A percentile compares a stretch with the other conserved stretches of the same genome.
phyloP scores from a whole-genome alignment of 805 yeast species.

The Pichia thaimueangensis region DNA sequence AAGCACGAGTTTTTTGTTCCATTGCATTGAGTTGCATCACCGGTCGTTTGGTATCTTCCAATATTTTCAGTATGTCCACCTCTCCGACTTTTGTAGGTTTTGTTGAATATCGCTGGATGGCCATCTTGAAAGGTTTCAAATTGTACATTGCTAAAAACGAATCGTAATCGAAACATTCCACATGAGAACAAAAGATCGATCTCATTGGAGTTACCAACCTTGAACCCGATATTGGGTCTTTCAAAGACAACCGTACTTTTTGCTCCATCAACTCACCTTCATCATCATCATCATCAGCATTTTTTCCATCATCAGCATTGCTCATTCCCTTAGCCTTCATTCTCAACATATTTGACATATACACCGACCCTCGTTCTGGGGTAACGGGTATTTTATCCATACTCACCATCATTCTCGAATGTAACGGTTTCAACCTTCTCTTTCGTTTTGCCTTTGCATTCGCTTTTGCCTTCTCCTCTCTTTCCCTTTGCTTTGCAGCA shows the following conservation, averaged over 20 bases:
- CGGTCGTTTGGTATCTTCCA: conserved; percentile 24
- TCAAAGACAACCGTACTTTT: conserved; percentile 25
- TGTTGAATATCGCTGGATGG: conserved; percentile 15
- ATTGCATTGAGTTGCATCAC: conserved; percentile 18
- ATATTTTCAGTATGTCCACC: conserved; percentile 18
- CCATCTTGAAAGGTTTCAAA: conserved; percentile 24
- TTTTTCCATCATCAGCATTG: no score
- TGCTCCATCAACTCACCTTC: conserved; percentile 29
- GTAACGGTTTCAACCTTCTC: conserved; percentile 10
- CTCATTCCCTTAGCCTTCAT: no score
- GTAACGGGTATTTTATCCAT: conserved; percentile 12
- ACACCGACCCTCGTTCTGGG: background rate
- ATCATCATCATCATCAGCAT: conserved; percentile 10
- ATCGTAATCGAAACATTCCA: conserved; percentile 31
- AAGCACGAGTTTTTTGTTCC: conserved; percentile 20
- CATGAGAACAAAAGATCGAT: conserved; percentile 29
- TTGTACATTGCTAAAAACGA: conserved; percentile 27
- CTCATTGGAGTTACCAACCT: conserved; percentile 27
- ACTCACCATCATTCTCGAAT: conserved; percentile 13
- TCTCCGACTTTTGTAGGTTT: conserved; percentile 14
- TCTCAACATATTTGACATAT: no score
- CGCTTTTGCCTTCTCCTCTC: background rate
- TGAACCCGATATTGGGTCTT: conserved; percentile 30
- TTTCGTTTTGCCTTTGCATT: conserved; percentile 5
- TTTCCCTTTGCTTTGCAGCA: background rate